A percentile compares a stretch with the other conserved stretches of the same genome.
These are phyloP conservation scores for Penstemon newberryi DNA, from an alignment of 257 asterid genomes.

Conservation along the genomic window DNA sequence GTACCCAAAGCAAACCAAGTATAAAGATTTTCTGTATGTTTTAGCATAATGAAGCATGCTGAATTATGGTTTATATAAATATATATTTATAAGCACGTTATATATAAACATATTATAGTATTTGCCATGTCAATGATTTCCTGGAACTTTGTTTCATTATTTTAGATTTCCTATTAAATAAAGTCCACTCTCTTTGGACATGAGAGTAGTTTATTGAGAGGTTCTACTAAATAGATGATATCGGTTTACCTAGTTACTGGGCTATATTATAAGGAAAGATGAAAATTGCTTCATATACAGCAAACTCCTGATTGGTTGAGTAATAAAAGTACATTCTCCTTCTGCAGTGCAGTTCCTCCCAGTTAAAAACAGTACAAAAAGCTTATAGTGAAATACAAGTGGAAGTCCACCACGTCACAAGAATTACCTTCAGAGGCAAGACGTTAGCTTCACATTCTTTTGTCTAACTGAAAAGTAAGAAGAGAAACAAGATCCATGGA, in stretches of 20 bases:
- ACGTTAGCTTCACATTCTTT: background rate
- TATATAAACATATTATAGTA: no score
- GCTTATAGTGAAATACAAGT: background rate
- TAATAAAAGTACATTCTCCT: background rate
- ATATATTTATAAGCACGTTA: no score
- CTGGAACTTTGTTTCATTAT: background rate
- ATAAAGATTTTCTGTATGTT: background rate
- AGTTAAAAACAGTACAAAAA: background rate
- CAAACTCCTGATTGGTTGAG: background rate
- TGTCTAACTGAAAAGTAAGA: background rate
- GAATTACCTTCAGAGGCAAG: background rate
- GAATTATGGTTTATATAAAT: background rate
- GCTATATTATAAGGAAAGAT: background rate
- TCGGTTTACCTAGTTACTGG: background rate
- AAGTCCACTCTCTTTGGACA: background rate
- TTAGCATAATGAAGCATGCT: background rate
- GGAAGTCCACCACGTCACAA: background rate
- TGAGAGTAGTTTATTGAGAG: background rate
- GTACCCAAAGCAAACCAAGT: background rate
- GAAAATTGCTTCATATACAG: conserved; percentile 3
- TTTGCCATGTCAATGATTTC: background rate
- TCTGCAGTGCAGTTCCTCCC: no score
- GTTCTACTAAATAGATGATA: background rate
- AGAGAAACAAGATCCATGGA: background rate
- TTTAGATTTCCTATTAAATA: background rate